These are phyloP conservation scores for Tetradesmus lagerheimii DNA, from an alignment of 139 green algal species.

Conservation along the genomic window DNA sequence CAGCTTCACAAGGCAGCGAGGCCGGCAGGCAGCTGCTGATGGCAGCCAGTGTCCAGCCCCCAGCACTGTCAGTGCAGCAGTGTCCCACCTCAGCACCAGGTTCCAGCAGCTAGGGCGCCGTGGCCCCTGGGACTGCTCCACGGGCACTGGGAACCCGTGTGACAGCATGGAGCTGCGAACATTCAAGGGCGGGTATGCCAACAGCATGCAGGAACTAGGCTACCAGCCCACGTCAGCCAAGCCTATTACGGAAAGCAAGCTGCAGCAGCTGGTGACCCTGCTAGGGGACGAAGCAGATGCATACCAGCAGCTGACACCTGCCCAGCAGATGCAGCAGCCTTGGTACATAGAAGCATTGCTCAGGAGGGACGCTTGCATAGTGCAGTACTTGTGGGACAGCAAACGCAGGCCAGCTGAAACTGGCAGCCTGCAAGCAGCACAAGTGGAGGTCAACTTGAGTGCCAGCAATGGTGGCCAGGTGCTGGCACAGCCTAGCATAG, in stretches of 20 bases:
- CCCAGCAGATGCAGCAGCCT: constrained; percentile 7
- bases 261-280: constrained; percentile 25
- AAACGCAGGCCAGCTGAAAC: constrained; percentile 30
- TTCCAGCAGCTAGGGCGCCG: constrained; percentile 9
- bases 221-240: constrained; percentile 4
- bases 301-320: background rate
- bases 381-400: constrained; percentile 38
- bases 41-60: constrained; percentile 21
- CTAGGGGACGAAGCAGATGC: constrained; percentile 6
- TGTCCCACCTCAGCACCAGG: constrained; percentile 32
- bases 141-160: constrained; percentile 26
- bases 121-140: background rate
- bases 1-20: background rate
- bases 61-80: background rate
- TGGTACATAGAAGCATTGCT: constrained; percentile 34
- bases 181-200: constrained; percentile 41
- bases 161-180: constrained; percentile 38
- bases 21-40: background rate
- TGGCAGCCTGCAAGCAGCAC: background rate
- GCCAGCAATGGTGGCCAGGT: background rate
- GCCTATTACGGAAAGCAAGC: constrained; percentile 19
- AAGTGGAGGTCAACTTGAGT: background rate
- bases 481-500: background rate
- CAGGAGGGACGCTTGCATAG: constrained; percentile 20
- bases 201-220: constrained; percentile 30